Base-by-base conservation (phyloP, 768 basidiomycete genomes). In the Ramaria sp. region DNA sequence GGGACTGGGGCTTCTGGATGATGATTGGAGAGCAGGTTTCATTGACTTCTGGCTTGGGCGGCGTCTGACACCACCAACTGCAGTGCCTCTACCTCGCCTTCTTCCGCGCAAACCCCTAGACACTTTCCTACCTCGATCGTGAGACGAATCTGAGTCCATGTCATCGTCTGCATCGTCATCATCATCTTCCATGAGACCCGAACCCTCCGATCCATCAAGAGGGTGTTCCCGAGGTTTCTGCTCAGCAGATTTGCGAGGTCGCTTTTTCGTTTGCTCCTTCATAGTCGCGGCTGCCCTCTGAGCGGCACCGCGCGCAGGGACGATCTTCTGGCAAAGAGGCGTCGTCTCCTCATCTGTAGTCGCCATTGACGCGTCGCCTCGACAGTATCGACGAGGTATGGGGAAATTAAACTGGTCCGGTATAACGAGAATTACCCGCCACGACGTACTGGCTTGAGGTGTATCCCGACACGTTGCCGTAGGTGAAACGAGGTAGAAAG, bases 241-340 rank as follows among this genome's bases (percentile, higher is more conserved):
- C 53, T 61, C 2, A 59, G 59, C 4, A 66, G 68, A 62, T 46
- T 59, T 60, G 51, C 54, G 56, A 39, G 66, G 55, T 19, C 66
- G 63, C 64, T 67, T 60, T 17, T 61, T 63, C 37, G 68, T 65
- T 43, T 75, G 73, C 10, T 62, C 66, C 46, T 67, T 62, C 59
- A 76, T 65, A 54, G 60, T 65, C 3, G 63, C 67, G 1, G 62
- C 54, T 46, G 74, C 74, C 20, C 61, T 65, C 49, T 64, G 53
- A 0, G 72, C 73, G 3, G 73, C 71, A 24, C 64, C 66, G 7
- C 73, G 72, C 31, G 61, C 53, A 7, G 71, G 68, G 9, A 65
- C 37, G 15, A 64, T 52, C 51, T 52, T 49, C 24, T 52, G 27
- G 31, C 3, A 22, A 20, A 52, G 37, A 22, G 51, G 51, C 17